Evolutionary conservation across 345 rosid genomes (phyloP), one percentile per base, ranked within the genome.

Genomic region (Syzygium oleosum): DNA sequence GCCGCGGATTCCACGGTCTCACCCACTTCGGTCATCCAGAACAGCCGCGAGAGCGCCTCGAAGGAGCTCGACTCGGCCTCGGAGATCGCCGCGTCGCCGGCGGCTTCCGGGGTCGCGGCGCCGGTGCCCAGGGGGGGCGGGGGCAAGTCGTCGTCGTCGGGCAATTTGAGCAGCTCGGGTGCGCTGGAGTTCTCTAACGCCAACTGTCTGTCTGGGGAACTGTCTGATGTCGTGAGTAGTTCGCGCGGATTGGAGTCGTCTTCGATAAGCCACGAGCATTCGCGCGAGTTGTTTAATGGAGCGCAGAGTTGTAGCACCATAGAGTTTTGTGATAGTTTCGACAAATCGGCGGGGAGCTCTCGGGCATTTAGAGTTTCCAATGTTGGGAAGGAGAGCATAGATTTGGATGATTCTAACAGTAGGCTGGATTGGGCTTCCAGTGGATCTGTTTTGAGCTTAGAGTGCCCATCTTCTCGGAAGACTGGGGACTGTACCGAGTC

Each of bases 391-490:
- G 94, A 89, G 90, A 92, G 91, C 84, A 86, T 90, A 31, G 94
- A 94, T 88, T 90, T 90, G 87, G 91, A 92, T 86, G 95, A 88
- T 89, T 89, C 88, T 58, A 96, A 91, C 87, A 92, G 46, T 6
- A 43, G 91, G 51, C 91, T 88, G 12, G 97, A 95, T 87, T 97
- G 99, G 99, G 97, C 87, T 61, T 96, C 99, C 4, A 98, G 87
- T 87, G 98, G 94, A 83, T 97, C 99, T 1, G 94, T 95, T 55
- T 73, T 96, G 94, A 98, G 99, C 73, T 89, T 92, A 88, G 99
- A 96, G 87, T 98, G 94, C 89, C 99, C 98, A 1, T 98, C 99
- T 85, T 95, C 98, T 2, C 91, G 95, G 88, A 92, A 91, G 89
- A 92, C 95, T 9, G 98, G 93, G 29, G 96, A 95, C 79, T 93